These are phyloP conservation scores for Vaccinium vitisidaea DNA, from an alignment of 148 eudicot species.

Conservation along the genomic window DNA sequence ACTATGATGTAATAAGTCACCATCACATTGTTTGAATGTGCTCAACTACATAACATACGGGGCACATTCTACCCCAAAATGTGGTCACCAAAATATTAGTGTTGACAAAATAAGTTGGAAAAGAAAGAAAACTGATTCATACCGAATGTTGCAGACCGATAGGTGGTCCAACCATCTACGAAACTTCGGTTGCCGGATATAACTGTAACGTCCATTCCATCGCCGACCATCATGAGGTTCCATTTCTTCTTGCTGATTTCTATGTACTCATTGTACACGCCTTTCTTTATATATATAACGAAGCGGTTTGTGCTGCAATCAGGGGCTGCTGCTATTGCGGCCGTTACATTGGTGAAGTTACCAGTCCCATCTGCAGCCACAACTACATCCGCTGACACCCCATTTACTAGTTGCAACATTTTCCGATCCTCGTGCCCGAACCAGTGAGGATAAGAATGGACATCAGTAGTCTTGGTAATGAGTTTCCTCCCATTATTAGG, in stretches of 20 bases:
- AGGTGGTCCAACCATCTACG: constrained; percentile 75
- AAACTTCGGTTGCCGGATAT: constrained; percentile 58
- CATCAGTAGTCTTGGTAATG: neutral
- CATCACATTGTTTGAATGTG: too few species aligned
- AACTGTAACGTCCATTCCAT: constrained; percentile 73
- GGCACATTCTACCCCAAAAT: too few species aligned
- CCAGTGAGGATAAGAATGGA: constrained; percentile 56
- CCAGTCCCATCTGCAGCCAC: constrained; percentile 78
- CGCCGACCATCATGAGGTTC: constrained; percentile 76
- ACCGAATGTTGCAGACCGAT: constrained; percentile 83
- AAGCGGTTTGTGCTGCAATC: constrained; percentile 39
- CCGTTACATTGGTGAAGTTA: constrained; percentile 51
- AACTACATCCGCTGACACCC: constrained; percentile 30
- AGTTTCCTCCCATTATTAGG: neutral
- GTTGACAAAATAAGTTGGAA: too few species aligned
- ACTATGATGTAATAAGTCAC: too few species aligned
- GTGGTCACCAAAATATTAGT: too few species aligned
- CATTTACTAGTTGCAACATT: constrained; percentile 37
- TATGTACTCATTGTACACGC: constrained; percentile 69
- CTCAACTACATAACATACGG: too few species aligned
- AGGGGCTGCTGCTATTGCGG: constrained; percentile 55
- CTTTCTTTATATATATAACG: constrained; percentile 70
- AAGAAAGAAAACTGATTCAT: constrained; percentile 16
- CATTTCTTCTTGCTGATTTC: constrained; percentile 65
- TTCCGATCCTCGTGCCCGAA: constrained; percentile 44